phyloP scores from a whole-genome alignment of 352 stramenopile genomes.

The Pythium aquatile region DNA sequence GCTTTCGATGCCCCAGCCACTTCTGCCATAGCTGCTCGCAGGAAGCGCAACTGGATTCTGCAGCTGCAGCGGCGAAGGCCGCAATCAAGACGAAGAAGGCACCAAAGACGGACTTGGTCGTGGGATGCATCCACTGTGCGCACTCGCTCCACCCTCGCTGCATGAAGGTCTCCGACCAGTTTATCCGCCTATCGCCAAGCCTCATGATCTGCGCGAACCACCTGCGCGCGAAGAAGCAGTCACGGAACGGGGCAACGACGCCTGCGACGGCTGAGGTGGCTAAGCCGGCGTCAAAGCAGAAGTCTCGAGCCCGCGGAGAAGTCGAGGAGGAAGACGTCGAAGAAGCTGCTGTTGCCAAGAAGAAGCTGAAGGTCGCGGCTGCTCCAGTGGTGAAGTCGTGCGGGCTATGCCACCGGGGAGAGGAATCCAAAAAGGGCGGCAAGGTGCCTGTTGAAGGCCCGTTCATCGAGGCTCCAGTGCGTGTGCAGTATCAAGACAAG shows the following conservation, averaged over 20 bases:
- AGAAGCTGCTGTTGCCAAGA: constrained; percentile 18
- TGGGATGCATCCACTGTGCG: constrained; percentile 88
- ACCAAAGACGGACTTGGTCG: constrained; percentile 38
- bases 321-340: constrained; percentile 23
- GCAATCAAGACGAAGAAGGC: constrained; percentile 50
- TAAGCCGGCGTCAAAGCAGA: constrained; percentile 10
- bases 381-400: constrained; percentile 41
- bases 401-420: constrained; percentile 57
- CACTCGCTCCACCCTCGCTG: constrained; percentile 81
- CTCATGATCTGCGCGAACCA: constrained; percentile 90
- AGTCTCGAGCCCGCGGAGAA: constrained; percentile 13
- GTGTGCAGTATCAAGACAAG: constrained; percentile 68
- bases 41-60: constrained; percentile 26
- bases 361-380: constrained; percentile 19
- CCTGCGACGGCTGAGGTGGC: not conserved
- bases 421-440: constrained; percentile 25
- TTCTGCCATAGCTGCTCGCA: constrained; percentile 77
- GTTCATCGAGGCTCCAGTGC: constrained; percentile 75
- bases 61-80: constrained; percentile 25
- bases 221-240: constrained; percentile 36
- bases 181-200: constrained; percentile 79
- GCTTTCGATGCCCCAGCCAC: constrained; percentile 90
- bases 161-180: constrained; percentile 69
- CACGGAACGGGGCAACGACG: not conserved
- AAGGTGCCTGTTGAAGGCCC: constrained; percentile 46